A percentile compares a stretch with the other conserved stretches of the same genome.
These are phyloP conservation scores for Fusarium anthophilum DNA, from an alignment of 2,329 filamentous ascomycete species.

Conservation along the genomic window DNA sequence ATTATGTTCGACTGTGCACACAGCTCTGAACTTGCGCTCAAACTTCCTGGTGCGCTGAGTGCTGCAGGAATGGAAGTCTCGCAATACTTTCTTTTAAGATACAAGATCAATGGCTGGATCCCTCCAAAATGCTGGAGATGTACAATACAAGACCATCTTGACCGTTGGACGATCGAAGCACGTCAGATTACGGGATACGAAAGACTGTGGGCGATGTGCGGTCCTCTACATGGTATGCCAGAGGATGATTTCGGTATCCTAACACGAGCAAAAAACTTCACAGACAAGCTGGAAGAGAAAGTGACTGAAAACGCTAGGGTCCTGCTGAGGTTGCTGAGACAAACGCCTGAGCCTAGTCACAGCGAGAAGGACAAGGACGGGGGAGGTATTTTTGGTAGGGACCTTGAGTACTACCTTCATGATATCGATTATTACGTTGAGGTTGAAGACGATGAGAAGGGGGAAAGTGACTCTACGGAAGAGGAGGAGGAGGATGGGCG, in stretches of 20 bases:
- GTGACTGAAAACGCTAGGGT: not conserved
- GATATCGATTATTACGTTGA: not conserved
- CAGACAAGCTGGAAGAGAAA: not conserved
- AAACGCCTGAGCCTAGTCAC: not conserved
- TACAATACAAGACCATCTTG: slow-evolving; percentile 1
- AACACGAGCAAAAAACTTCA: not conserved
- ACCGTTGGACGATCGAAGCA: slow-evolving; percentile 13
- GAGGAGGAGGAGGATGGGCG: not conserved
- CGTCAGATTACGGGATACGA: not conserved
- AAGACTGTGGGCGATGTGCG: slow-evolving; percentile 1
- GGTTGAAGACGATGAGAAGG: not conserved
- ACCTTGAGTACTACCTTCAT: not conserved
- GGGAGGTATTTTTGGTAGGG: not conserved
- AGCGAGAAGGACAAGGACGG: too few relatives aligned
- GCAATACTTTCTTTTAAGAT: not conserved
- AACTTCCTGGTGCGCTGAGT: not conserved
- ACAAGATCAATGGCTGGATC: not conserved
- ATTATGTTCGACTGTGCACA: slow-evolving; percentile 31
- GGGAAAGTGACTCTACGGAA: not conserved
- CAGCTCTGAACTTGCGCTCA: not conserved
- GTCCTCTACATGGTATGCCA: not conserved
- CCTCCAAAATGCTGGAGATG: slow-evolving; percentile 23
- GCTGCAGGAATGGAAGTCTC: not conserved
- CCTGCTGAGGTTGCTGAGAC: not conserved
- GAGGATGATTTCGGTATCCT: not conserved